Evolutionary conservation across 257 asterid species (phyloP), one percentile per base, ranked within the genome.

Genomic region (Mitragyna speciosa): DNA sequence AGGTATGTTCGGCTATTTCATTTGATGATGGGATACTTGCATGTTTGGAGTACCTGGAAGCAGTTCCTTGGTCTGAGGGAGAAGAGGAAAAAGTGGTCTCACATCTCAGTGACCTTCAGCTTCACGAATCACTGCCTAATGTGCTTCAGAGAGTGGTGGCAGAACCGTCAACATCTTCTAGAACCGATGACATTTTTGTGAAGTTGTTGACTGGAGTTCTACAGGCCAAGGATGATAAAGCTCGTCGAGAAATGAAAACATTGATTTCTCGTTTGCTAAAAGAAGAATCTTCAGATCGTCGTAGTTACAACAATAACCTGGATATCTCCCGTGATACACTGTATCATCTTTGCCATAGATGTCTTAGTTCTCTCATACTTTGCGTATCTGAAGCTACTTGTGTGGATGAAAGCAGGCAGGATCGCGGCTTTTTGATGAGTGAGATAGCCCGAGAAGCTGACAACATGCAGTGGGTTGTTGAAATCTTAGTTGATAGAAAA

Each of bases 361-460:
- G 99, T 74, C 92, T 94, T 36, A 86, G 91, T 79, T 91, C 97
- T 68, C 92, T 96, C 20, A 67, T 94, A 45, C 82, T 90, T 14
- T 87, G 91, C 86, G 82, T 92, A 77, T 91, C 98, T 7, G 99
- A 90, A 72, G 96, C 93, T 45, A 68, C 90, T 19, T 72, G 89
- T 77, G 72, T 83, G 9, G 99, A 94, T 43, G 96, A 95, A 71
- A 75, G 77, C 73, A 80, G 64, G 76, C 89, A 77, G 69, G 96
- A 94, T 76, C 88, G 98, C 24, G 98, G 97, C n/a, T 79, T 83
- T 78, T 43, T 92, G 78, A 94, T 96, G 98, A 90, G 85, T 28
- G 95, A 90, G 84, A 89, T 96, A 7, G 90, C 95, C 22, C 89
- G 97, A 64, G 98, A 91, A 78, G 98, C 98, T 47, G 99, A 96